These are phyloP conservation scores for Volvariella surrecta DNA, from an alignment of 1,284 basidiomycete species.

Conservation along the genomic window DNA sequence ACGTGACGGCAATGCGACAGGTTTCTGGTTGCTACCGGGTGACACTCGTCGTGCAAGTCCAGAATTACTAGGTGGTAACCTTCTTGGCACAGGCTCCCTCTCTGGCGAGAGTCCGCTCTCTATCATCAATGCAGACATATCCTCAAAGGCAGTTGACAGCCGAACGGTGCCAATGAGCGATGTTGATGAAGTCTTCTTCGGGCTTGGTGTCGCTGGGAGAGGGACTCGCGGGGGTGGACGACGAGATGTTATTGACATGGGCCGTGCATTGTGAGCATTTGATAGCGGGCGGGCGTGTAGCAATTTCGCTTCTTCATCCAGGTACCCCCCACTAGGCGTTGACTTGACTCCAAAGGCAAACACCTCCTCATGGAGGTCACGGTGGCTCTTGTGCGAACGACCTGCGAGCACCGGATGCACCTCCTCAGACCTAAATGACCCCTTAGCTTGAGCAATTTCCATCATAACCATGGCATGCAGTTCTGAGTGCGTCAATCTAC, in stretches of 20 bases:
- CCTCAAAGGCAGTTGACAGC: constrained; percentile 11
- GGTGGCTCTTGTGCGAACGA: constrained; percentile 12
- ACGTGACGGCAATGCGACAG: no score
- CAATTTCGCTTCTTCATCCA: no score
- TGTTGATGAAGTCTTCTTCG: constrained; percentile 2
- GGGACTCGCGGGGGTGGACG: constrained; percentile 6
- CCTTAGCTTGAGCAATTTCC: constrained; percentile 15
- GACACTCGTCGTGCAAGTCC: not conserved
- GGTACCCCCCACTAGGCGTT: constrained; percentile 20
- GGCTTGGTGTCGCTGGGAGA: constrained; percentile 8
- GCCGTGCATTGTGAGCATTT: no score
- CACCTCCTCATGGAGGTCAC: constrained; percentile 23
- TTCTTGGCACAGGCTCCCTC: not conserved
- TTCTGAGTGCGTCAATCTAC: constrained; percentile 27
- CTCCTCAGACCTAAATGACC: not conserved
- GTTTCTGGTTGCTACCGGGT: not conserved
- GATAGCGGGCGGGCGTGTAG: no score
- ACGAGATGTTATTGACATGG: no score
- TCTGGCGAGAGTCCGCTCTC: constrained; percentile 2
- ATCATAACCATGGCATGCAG: constrained; percentile 30
- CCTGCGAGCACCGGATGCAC: no score
- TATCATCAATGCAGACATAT: constrained; percentile 5
- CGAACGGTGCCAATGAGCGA: constrained; percentile 9
- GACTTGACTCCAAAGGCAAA: constrained; percentile 20
- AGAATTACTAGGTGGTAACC: not conserved